A percentile compares a stretch with the other conserved stretches of the same genome.
These are phyloP conservation scores for Mucor mucedo DNA, from an alignment of 371 early-diverging fungal genomes.

Conservation along the genomic window DNA sequence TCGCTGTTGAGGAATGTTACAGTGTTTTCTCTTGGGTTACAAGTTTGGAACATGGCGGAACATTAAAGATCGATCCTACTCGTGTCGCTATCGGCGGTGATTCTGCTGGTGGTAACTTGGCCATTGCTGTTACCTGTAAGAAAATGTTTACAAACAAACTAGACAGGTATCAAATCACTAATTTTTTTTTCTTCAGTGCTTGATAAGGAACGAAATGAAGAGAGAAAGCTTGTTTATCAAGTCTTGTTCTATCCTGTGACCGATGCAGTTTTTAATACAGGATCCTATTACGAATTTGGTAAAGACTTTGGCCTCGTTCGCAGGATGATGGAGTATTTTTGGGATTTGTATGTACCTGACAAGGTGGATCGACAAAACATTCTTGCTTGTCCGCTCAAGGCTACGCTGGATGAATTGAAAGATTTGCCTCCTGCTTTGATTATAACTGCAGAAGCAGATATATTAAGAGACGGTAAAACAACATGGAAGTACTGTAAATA, in stretches of 20 bases:
- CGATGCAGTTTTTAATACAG: constrained; percentile 12
- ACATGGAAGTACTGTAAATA: neutral
- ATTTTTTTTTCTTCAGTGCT: constrained; percentile 11
- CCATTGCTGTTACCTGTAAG: constrained; percentile 20
- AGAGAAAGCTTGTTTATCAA: constrained; percentile 10
- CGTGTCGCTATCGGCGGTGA: constrained; percentile 33
- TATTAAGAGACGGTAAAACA: constrained; percentile 18
- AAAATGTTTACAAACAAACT: neutral
- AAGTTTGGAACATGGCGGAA: constrained; percentile 5
- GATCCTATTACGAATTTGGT: constrained; percentile 18
- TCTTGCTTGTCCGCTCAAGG: constrained; percentile 19
- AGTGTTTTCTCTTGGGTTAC: constrained; percentile 20
- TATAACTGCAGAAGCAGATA: constrained; percentile 24
- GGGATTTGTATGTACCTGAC: constrained; percentile 20
- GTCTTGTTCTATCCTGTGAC: constrained; percentile 25
- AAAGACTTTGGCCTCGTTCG: constrained; percentile 5
- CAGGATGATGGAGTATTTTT: constrained; percentile 7
- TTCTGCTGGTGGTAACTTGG: constrained; percentile 32
- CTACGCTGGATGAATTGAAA: constrained; percentile 6
- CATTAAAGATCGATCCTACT: constrained; percentile 19
- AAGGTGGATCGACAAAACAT: constrained; percentile 13
- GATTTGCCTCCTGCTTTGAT: constrained; percentile 26
- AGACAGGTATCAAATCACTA: neutral
- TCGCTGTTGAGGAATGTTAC: constrained; percentile 36
- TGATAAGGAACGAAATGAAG: constrained; percentile 18